Evolutionary conservation across 176 grass and related monocot genomes (phyloP), one percentile per base, ranked within the genome.

Genomic region (Oryza nivara): DNA sequence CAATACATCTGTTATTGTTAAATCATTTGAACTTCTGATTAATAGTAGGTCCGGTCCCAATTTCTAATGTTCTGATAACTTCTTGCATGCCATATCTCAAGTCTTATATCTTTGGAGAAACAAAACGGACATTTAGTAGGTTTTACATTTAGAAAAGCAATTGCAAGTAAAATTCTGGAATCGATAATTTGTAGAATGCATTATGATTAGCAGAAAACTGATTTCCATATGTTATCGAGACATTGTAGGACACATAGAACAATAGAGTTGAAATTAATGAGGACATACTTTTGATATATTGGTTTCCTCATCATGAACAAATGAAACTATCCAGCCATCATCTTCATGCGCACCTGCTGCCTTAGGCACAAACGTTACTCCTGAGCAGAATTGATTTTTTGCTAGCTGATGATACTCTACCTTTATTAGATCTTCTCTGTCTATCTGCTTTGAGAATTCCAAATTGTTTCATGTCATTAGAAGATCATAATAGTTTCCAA

Each of bases 381-480:
- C 82, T 28, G 73, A 84, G 48, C 73, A 84, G 47, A 84, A 84
- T 11, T 84, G 64, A 61, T 84, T 84, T 70, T 4, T 77, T 5
- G 22, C 73, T 58, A 84, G 82, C 40, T 58, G 44, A 47, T 77
- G 73, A 14, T 70, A 68, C 25, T 69, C 43, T 6, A 84, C 61
- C 11, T 56, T 64, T 17, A 83, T 65, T 43, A 49, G 9, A 46
- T 68, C 65, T 32, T 64, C 13, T 74, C 56, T 28, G 14, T 15
- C 69, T 10, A 5, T 6, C 36, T 73, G 20, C 56, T 64, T 43
- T 16, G 46, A n/a, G 28, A 16, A 60, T 38, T 60, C 16, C 28
- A 12, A 32, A 35, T 4, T 19, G 6, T 7, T 3, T 7, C 3
- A n/a, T 7, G 51, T 12, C 19, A 58, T 58, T 58, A 20, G 54